Evolutionary conservation across 2,329 filamentous ascomycete genomes (phyloP).

Genomic region (Fusarium sp.): DNA sequence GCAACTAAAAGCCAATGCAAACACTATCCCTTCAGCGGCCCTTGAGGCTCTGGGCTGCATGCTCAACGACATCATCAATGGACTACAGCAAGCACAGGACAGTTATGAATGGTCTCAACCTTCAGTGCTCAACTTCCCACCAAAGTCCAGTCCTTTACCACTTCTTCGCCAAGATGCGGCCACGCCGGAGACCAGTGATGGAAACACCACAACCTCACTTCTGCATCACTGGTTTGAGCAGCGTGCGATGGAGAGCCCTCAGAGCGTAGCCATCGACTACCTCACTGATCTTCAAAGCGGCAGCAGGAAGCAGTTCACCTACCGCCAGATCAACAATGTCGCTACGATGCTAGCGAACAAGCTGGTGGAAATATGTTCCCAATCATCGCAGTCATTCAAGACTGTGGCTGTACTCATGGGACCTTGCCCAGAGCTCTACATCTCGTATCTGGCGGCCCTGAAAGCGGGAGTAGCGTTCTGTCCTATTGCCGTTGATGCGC

Average conservation of each 20-base stretch:
- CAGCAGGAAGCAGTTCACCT: neutral
- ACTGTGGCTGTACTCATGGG: constrained; percentile 15
- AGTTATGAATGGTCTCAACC: constrained; percentile 1
- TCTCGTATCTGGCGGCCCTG: constrained; percentile 18
- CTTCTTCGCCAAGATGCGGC: neutral
- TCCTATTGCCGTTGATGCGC: constrained; percentile 12
- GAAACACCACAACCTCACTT: neutral
- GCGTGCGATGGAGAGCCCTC: neutral
- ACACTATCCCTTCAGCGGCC: neutral
- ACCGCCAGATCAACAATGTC: constrained; percentile 2
- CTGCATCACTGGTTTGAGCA: constrained; percentile 24
- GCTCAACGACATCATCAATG: constrained; percentile 6
- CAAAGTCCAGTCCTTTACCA: neutral
- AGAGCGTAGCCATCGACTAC: constrained; percentile 11
- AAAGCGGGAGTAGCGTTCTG: constrained; percentile 28
- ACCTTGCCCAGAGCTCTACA: constrained; percentile 23
- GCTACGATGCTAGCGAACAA: neutral
- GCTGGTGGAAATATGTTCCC: neutral
- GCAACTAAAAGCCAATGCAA: neutral
- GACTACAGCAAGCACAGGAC: neutral
- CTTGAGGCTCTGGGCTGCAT: constrained; percentile 6
- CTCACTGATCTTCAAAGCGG: neutral
- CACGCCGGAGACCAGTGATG: fast-evolving
- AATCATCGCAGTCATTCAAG: neutral
- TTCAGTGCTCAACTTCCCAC: constrained; percentile 29